A percentile compares a stretch with the other conserved stretches of the same genome.
These are phyloP conservation scores for Penicillium goetzii DNA, from an alignment of 495 filamentous ascomycete genomes.

Conservation along the genomic window DNA sequence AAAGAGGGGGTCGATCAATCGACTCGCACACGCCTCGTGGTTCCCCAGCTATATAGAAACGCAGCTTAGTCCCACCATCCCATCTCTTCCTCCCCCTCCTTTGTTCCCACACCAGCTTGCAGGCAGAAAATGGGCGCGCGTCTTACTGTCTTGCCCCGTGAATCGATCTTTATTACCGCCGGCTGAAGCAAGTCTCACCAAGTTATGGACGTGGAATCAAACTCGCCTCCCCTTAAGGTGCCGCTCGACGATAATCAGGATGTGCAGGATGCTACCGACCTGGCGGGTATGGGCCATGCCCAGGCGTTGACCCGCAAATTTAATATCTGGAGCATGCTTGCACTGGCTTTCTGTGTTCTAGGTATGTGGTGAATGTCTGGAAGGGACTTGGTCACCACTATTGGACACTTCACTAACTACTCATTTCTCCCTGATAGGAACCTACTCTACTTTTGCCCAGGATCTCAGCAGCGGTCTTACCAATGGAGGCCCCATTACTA, in stretches of 20 bases:
- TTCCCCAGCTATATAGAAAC: conserved; percentile 25
- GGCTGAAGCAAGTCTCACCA: conserved; percentile 18
- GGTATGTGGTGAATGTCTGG: conserved; percentile 24
- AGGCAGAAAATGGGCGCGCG: conserved; percentile 34
- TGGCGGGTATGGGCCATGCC: conserved; percentile 56
- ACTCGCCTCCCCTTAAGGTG: conserved; percentile 37
- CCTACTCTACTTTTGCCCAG: conserved; percentile 53
- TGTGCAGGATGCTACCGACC: conserved; percentile 53
- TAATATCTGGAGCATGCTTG: conserved; percentile 51
- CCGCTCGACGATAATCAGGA: conserved; percentile 39
- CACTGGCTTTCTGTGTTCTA: conserved; percentile 53
- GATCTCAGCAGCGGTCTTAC: conserved; percentile 50
- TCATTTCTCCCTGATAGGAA: conserved; percentile 29
- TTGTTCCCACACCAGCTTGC: neutral
- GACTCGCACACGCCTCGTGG: neutral
- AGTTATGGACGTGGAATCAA: conserved; percentile 43
- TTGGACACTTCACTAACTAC: neutral
- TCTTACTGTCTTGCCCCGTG: conserved; percentile 9
- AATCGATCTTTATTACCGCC: conserved; percentile 20
- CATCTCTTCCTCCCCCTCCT: neutral
- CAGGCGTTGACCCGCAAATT: conserved; percentile 55
- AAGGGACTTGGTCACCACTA: neutral
- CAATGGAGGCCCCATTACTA: conserved; percentile 51
- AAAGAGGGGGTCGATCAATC: neutral
- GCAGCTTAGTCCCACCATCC: neutral